A percentile compares a stretch with the other conserved stretches of the same genome.
Conservation (phyloP, 768 basidiomycete genomes). For the Strobilomyces confusus region DNA sequence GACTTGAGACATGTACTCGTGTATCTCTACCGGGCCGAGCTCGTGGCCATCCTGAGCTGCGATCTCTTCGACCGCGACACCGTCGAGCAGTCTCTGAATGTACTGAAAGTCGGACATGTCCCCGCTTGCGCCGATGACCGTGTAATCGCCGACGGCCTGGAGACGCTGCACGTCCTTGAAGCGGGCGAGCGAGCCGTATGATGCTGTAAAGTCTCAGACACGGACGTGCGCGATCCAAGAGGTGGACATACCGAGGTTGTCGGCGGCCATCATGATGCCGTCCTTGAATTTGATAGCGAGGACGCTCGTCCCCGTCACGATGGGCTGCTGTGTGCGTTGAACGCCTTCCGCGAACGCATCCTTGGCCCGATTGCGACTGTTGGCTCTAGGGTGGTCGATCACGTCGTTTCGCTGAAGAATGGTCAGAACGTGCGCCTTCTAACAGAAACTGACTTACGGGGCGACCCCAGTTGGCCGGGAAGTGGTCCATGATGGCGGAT, state of each 20-base stretch:
- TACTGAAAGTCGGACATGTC: slow-evolving; percentile 99
- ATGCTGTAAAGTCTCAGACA: slow-evolving; percentile 48
- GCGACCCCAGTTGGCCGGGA: slow-evolving; percentile 80
- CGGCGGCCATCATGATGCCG: slow-evolving; percentile 97
- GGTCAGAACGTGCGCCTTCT: background rate
- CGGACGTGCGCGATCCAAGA: background rate
- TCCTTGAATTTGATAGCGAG: slow-evolving; percentile 93
- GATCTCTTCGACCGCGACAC: slow-evolving; percentile 73
- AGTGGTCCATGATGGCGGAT: slow-evolving; percentile 64
- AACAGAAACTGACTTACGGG: slow-evolving; percentile 47
- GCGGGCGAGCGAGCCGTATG: slow-evolving; percentile 94
- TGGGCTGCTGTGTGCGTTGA: slow-evolving; percentile 86
- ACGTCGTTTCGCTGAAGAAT: slow-evolving; percentile 61
- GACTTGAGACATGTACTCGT: slow-evolving; percentile 84
- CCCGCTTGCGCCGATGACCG: slow-evolving; percentile 87
- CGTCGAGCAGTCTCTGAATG: slow-evolving; percentile 76
- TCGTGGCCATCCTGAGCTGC: slow-evolving; percentile 78
- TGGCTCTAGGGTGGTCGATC: slow-evolving; percentile 62
- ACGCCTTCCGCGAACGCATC: slow-evolving; percentile 64
- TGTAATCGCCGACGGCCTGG: slow-evolving; percentile 76
- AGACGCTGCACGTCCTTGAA: slow-evolving; percentile 94
- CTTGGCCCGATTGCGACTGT: slow-evolving; percentile 40
- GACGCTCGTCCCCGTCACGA: slow-evolving; percentile 96
- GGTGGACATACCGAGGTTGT: slow-evolving; percentile 76
- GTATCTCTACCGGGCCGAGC: slow-evolving; percentile 85